A percentile compares a stretch with the other conserved stretches of the same genome.
These are phyloP conservation scores for Saturnispora silvae DNA, from an alignment of 805 yeast species.

Conservation along the genomic window DNA sequence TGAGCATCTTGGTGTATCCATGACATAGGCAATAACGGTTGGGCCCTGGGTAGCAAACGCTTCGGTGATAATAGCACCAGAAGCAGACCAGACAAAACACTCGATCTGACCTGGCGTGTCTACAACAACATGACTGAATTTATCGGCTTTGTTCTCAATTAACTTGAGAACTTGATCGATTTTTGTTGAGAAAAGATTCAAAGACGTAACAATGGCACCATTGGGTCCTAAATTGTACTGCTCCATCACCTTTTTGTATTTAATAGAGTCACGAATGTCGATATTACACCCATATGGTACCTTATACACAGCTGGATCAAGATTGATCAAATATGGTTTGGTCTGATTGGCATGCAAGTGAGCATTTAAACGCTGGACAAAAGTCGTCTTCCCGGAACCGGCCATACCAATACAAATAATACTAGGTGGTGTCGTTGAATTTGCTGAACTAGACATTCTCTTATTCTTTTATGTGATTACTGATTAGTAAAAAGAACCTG, in stretches of 20 bases:
- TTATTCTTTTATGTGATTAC: not conserved
- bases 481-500: too few relatives aligned
- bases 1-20: constrained; percentile 91
- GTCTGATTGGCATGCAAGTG: constrained; percentile 63
- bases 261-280: constrained; percentile 92
- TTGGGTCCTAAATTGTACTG: constrained; percentile 93
- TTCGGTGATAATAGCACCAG: constrained; percentile 93
- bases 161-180: constrained; percentile 88
- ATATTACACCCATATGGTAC: constrained; percentile 93
- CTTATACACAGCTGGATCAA: constrained; percentile 92
- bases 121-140: constrained; percentile 60
- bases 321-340: constrained; percentile 85
- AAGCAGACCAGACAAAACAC: constrained; percentile 97
- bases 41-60: constrained; percentile 95
- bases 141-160: constrained; percentile 59
- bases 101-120: constrained; percentile 99
- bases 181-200: constrained; percentile 86
- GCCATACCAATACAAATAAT: constrained; percentile 36
- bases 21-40: constrained; percentile 88
- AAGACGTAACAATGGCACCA: constrained; percentile 94
- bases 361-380: constrained; percentile 88
- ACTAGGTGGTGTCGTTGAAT: constrained; percentile 22
- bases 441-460: not conserved
- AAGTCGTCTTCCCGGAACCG: constrained; percentile 91
- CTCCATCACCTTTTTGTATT: constrained; percentile 93